Evolutionary conservation across 495 filamentous ascomycete genomes (phyloP).

Genomic region (Annulohypoxylon nitens): DNA sequence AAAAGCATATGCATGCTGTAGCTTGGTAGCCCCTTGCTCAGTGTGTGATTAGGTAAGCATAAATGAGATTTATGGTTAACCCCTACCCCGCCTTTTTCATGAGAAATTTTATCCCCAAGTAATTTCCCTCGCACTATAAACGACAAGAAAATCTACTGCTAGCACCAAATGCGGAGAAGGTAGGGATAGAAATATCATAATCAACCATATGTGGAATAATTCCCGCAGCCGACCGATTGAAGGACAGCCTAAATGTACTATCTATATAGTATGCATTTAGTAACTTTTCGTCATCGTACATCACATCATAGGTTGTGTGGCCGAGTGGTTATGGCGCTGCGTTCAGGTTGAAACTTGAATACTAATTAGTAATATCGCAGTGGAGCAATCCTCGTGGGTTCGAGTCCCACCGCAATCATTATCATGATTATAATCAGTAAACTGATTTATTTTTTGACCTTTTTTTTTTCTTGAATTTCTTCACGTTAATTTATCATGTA

Average conservation of each 20-base stretch:
- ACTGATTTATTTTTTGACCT: neutral
- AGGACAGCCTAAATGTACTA: neutral
- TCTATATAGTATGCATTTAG: neutral
- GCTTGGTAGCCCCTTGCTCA: too few relatives aligned
- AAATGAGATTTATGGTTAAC: neutral
- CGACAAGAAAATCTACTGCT: too few relatives aligned
- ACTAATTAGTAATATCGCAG: conserved; percentile 43
- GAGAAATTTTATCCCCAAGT: too few relatives aligned
- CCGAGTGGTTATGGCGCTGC: conserved; percentile 55
- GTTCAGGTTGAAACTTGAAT: conserved; percentile 47
- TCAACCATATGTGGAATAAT: neutral
- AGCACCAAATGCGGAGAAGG: too few relatives aligned
- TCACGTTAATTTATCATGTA: too few relatives aligned
- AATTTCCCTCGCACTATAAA: too few relatives aligned
- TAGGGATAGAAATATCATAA: too few relatives aligned
- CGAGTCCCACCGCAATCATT: conserved; percentile 57
- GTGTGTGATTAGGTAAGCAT: too few relatives aligned
- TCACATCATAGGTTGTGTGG: conserved; percentile 42
- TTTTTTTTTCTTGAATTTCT: neutral
- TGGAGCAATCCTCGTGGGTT: conserved; percentile 60
- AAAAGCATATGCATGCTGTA: too few relatives aligned
- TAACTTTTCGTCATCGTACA: neutral
- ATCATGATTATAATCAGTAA: neutral
- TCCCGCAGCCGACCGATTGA: neutral
- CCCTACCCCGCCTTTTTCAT: too few relatives aligned